Evolutionary conservation across 2,329 filamentous ascomycete genomes (phyloP), one percentile per base, ranked within the genome.

Genomic region (Myriosclerotinia duriaeana): DNA sequence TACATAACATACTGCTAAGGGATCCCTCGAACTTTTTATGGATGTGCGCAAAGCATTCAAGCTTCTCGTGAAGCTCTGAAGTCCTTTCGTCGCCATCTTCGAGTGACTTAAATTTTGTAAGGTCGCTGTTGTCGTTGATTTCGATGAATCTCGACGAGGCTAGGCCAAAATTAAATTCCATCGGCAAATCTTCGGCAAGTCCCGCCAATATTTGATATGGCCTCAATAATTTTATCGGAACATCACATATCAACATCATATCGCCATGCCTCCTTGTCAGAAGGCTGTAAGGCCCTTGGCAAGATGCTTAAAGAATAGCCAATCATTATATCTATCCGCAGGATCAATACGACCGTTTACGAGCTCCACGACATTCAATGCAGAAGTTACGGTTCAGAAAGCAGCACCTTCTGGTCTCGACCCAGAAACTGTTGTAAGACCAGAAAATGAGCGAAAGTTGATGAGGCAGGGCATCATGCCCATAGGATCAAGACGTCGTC

Each of bases 401-500:
- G 72, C 75, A 69, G 72, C 74, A 44, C 74, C 75, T 42, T 69
- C 72, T n/a, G 79, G 83, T 72, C 79, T 87, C 71, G 86, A 92
- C 76, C 90, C 89, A n/a, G 81, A 85, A 69, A 87, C 86, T n/a
- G 89, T 91, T 36, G 83, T 86, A 53, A 86, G 83, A 58, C 82
- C 80, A 56, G 83, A 82, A 76, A 83, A 87, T 67, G 90, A 95
- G 79, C 83, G 85, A 70, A 84, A 83, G 69, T 82, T 97, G 64
- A 81, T 93, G 75, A 86, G 85, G 76, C 80, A 84, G 71, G 89
- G 91, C 65, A 83, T 87, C 54, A 83, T 86, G 69, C 92, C 92
- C 63, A 82, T 97, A 73, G 93, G 93, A 61, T 96, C 93, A 55
- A 88, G 93, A 73, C 87, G 93, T 82, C 89, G 93, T 70, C 89